Percentiles rank a stretch among this genome's conserved stretches.
Conservation (phyloP, 805 yeast species). For the Maudiozyma barnettii region DNA sequence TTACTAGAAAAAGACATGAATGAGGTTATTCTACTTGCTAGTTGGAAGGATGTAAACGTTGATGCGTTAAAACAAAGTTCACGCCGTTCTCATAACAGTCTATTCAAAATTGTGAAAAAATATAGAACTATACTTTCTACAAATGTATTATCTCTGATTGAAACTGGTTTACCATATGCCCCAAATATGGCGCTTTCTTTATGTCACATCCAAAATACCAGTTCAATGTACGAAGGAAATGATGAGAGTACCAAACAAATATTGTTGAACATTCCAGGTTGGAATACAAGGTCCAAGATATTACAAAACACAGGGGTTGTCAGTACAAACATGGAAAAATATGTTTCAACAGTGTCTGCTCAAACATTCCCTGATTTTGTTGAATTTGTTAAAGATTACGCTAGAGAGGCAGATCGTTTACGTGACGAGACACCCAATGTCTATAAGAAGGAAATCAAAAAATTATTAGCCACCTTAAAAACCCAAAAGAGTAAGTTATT, state of each 20-base stretch:
- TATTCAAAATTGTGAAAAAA: constrained; percentile 76
- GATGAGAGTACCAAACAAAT: constrained; percentile 11
- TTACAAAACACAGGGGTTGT: constrained; percentile 44
- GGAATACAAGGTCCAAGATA: constrained; percentile 50
- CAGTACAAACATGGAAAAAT: constrained; percentile 45
- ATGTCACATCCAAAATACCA: neutral
- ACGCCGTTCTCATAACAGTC: constrained; percentile 70
- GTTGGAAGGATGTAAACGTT: constrained; percentile 94
- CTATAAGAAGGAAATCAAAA: constrained; percentile 65
- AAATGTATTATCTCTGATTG: constrained; percentile 47
- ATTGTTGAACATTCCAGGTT: constrained; percentile 33
- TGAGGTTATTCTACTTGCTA: constrained; percentile 80
- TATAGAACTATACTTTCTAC: constrained; percentile 55
- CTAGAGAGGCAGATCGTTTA: constrained; percentile 51
- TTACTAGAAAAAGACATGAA: constrained; percentile 66
- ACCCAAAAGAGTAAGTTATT: constrained; percentile 72
- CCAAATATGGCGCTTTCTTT: constrained; percentile 1
- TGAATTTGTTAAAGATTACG: constrained; percentile 45
- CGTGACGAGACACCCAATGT: constrained; percentile 69
- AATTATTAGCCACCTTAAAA: constrained; percentile 57
- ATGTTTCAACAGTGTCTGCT: constrained; percentile 28
- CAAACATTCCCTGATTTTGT: constrained; percentile 41
- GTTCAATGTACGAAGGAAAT: constrained; percentile 4
- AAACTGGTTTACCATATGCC: constrained; percentile 41
- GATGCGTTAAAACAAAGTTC: constrained; percentile 94